phyloP scores from a whole-genome alignment of 306 rosid genomes.

The Crataegus laevigata region DNA sequence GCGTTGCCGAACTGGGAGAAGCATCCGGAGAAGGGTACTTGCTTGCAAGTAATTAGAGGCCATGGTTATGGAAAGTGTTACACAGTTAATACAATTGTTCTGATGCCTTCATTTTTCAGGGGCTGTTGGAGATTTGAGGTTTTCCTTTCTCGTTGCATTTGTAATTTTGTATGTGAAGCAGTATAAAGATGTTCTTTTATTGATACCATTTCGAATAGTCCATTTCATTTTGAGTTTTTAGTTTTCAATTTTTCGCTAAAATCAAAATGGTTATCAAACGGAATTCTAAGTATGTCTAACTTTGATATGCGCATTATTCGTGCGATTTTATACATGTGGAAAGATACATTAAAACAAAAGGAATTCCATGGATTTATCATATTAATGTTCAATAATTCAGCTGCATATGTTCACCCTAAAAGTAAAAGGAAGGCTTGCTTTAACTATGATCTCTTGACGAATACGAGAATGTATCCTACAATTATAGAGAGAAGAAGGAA shows the following conservation, averaged over 20 bases:
- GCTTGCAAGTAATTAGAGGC: conserved; percentile 17
- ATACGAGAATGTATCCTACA: conserved; percentile 41
- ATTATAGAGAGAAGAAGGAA: conserved; percentile 48
- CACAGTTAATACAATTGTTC: background rate
- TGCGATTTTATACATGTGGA: background rate
- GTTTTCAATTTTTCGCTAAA: no score
- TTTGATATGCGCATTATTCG: no score
- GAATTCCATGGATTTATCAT: background rate
- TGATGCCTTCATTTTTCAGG: background rate
- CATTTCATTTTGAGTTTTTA: no score
- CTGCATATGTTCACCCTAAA: background rate
- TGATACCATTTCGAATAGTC: no score
- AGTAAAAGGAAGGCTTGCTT: background rate
- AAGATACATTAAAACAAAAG: background rate
- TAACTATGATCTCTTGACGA: conserved; percentile 16
- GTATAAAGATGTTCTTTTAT: no score
- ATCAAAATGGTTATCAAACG: no score
- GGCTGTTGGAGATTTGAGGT: background rate
- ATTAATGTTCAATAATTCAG: background rate
- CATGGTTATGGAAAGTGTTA: background rate
- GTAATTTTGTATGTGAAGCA: no score
- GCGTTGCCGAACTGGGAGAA: conserved; percentile 43
- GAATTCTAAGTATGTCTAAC: no score
- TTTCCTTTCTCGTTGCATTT: no score
- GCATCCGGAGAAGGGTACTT: conserved; percentile 24